Base-by-base conservation (phyloP, 352 stramenopile species). In the Phytophthora palmivora region DNA sequence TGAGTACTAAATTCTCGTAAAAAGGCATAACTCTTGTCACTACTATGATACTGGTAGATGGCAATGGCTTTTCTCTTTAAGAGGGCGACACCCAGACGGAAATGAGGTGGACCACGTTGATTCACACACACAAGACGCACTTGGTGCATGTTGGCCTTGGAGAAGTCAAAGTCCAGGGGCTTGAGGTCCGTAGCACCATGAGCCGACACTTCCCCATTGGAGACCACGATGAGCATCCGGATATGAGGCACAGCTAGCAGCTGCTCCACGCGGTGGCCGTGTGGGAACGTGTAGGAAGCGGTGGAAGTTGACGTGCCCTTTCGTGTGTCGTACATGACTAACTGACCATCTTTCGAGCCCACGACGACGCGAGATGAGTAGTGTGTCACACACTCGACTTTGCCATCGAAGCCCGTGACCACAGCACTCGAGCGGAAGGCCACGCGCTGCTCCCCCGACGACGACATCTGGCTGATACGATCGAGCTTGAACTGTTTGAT, bases 261-360 rank as follows among this genome's bases (percentile, higher is more conserved):
- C 64, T 96, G 85, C 68, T 94, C 79, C 22, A 96, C 79, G 10
- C 79, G 64, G 36, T 89, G 76, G 16, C 84, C 81, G 58, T 96
- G 87, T 22, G 74, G 47, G 51, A 96, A 92, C 57, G 81, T 76
- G 72, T 93, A 82, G 36, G 80, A 85, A 30, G 79, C 78, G 15
- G 78, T 78, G 7, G 74, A 52, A 2, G 70, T 87, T 18, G 58
- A 81, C 26, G 84, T 85, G 44, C 87, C 87, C 39, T 94, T 96
- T 55, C 87, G 85, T 41, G 87, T 96, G 70, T 96, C 87, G 56
- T 82, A 96, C 84, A 96, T 92, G 50, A 94, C 83, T 33, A 96
- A 74, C 0, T 84, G 85, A 0, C 87, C 85, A 42, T 96, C 87
- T 56, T 75, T 71, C 42, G 87, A 89, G 69, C 87, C 87, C 33